Evolutionary conservation across 345 rosid species (phyloP), one percentile per base, ranked within the genome.

Genomic region (Isatis tinctoria): DNA sequence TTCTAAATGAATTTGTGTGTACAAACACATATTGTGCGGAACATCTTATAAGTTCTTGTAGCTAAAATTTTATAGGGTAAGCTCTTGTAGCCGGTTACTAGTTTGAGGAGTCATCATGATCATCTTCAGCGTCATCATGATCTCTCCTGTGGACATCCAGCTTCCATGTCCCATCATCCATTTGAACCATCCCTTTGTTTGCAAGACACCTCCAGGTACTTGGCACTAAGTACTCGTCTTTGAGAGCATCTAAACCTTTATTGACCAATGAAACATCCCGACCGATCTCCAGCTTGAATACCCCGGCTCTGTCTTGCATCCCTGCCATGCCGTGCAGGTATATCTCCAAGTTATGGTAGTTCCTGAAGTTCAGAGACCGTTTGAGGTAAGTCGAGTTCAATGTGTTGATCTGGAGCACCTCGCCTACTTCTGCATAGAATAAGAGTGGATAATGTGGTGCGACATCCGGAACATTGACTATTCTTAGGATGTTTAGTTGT

Each of bases 161-260:
- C 70, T 56, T 56, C 93, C 96, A 87, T 4, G 77, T 52, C 14
- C 88, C 87, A 18, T 90, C 85, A 8, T 67, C 64, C 74, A 14
- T 35, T 72, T 90, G 88, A 78, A 85, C 60, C 90, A 87, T 86
- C 51, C 88, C 88, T 45, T 60, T 86, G 63, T 86, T 81, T 57
- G 71, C 69, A 64, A 65, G 40, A 52, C 74, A 48, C 86, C 88
- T 82, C 96, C 92, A 89, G 8, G 5, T 13, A 45, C 33, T 74
- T 9, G 88, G 90, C 32, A 83, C 83, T 67, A 81, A 60, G 75
- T 80, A 80, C 47, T 86, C 63, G 1, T 84, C 78, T 73, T 73
- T 78, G 36, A 86, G 72, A 58, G 69, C 71, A 51, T 71, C 73
- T 10, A 73, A 18, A 5, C 22, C 48, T 59, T 76, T 86, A 84